A percentile compares a stretch with the other conserved stretches of the same genome.
Evolutionary conservation across 768 basidiomycete genomes (phyloP).

Genomic region (Boletales sp.): DNA sequence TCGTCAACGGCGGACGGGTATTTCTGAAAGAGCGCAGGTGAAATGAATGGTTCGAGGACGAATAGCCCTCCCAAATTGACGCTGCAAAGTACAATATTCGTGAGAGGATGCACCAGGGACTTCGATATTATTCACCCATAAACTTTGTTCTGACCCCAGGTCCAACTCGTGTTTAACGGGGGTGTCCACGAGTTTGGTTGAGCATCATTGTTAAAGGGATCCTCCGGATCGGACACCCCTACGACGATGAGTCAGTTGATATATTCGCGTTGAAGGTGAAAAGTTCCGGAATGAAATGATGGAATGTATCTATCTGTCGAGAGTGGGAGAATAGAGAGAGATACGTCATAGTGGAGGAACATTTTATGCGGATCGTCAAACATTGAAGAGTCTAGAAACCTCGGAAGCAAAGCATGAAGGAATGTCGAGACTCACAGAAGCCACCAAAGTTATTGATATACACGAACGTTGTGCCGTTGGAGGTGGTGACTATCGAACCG

Average conservation of each 20-base stretch:
- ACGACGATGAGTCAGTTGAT: slow-evolving; percentile 6
- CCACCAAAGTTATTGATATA: slow-evolving; percentile 80
- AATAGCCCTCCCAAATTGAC: slow-evolving; percentile 77
- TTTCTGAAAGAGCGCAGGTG: slow-evolving; percentile 58
- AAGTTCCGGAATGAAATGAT: slow-evolving; percentile 1
- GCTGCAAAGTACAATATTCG: slow-evolving; percentile 26
- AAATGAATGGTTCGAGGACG: slow-evolving; percentile 76
- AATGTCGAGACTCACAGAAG: slow-evolving; percentile 47
- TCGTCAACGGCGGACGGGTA: slow-evolving; percentile 60
- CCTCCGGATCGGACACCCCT: slow-evolving; percentile 66
- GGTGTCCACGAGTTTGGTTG: slow-evolving; percentile 79
- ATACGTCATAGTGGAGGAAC: not conserved
- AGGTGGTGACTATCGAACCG: slow-evolving; percentile 60
- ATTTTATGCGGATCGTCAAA: not conserved
- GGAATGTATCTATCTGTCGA: not conserved
- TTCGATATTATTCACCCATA: slow-evolving; percentile 44
- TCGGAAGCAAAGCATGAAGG: not conserved
- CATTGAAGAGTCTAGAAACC: not conserved
- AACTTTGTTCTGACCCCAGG: slow-evolving; percentile 58
- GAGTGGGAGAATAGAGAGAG: not conserved
- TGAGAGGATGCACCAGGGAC: slow-evolving; percentile 1
- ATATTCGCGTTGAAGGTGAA: not conserved
- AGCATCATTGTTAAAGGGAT: slow-evolving; percentile 76
- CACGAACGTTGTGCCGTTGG: slow-evolving; percentile 68
- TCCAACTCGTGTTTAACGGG: slow-evolving; percentile 72